Percentiles rank a stretch among this genome's conserved stretches.
Conservation (phyloP, 148 eudicot genomes). For the Agrostemma githago region DNA sequence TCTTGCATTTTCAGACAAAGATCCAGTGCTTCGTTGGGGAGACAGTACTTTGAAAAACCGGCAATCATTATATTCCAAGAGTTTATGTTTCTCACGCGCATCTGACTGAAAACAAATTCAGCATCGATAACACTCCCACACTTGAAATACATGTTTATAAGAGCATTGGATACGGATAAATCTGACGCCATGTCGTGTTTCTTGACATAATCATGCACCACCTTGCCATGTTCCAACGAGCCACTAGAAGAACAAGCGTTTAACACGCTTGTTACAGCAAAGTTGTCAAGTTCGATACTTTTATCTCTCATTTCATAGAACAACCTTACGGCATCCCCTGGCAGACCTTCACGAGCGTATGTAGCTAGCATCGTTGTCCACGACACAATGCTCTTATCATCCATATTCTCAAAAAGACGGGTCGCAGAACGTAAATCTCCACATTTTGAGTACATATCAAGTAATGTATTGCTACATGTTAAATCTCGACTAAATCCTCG, state of each 20-base stretch:
- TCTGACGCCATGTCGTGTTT: constrained; percentile 33
- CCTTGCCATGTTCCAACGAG: constrained; percentile 46
- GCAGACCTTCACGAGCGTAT: constrained; percentile 42
- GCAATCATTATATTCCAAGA: constrained; percentile 74
- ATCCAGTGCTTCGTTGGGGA: constrained; percentile 46
- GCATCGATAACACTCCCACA: constrained; percentile 68
- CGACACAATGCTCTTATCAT: constrained; percentile 44
- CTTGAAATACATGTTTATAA: constrained; percentile 66
- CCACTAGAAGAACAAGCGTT: constrained; percentile 59
- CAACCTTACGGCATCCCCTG: constrained; percentile 41
- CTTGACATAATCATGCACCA: constrained; percentile 39
- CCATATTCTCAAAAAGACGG: constrained; percentile 40
- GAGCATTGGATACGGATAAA: constrained; percentile 48
- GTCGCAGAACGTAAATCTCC: constrained; percentile 38
- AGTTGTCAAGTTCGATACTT: constrained; percentile 38
- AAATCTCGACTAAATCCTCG: constrained; percentile 33
- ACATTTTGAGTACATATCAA: constrained; percentile 60
- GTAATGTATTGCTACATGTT: constrained; percentile 44
- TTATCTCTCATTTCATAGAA: constrained; percentile 47
- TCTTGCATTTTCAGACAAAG: constrained; percentile 48
- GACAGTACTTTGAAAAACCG: constrained; percentile 51
- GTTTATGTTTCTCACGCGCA: constrained; percentile 38
- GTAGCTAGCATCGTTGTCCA: constrained; percentile 62
- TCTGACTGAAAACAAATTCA: constrained; percentile 32
- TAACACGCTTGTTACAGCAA: constrained; percentile 45